These are phyloP conservation scores for Fusarium sp. DNA, from an alignment of 2,329 filamentous ascomycete genomes.

Conservation along the genomic window DNA sequence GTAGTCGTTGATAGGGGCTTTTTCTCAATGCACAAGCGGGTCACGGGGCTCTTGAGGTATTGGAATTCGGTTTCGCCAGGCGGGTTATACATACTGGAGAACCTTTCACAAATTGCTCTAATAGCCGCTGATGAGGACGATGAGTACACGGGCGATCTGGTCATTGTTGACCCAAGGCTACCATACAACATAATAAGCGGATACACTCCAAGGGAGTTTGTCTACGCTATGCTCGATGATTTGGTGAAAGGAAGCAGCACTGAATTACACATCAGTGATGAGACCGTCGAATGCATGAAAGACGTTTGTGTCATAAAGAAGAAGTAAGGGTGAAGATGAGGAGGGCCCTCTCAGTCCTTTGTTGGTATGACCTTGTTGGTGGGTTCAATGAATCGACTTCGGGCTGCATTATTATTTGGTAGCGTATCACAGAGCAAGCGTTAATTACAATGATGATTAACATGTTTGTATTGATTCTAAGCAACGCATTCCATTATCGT, in stretches of 20 bases:
- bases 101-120: conserved; percentile 40
- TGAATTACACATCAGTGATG: conserved; percentile 45
- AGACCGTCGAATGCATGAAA: conserved; percentile 49
- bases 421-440: conserved; percentile 6
- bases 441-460: conserved; percentile 12
- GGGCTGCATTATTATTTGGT: neutral
- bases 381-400: neutral
- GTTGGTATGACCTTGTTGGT: neutral
- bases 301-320: conserved; percentile 40
- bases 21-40: conserved; percentile 56
- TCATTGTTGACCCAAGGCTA: neutral
- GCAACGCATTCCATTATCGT: conserved; percentile 36
- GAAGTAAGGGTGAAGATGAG: neutral
- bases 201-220: conserved; percentile 13
- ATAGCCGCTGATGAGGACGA: conserved; percentile 10
- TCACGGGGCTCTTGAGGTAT: conserved; percentile 51
- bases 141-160: conserved; percentile 7
- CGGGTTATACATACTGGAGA: conserved; percentile 54
- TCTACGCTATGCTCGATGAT: conserved; percentile 49
- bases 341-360: neutral
- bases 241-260: conserved; percentile 37
- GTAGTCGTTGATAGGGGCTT: conserved; percentile 58
- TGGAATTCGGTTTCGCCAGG: conserved; percentile 56
- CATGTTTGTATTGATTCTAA: conserved; percentile 28
- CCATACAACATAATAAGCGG: neutral